These are phyloP conservation scores for Hyphodiscus sp. DNA, from an alignment of 2,329 filamentous ascomycete species.

Conservation along the genomic window DNA sequence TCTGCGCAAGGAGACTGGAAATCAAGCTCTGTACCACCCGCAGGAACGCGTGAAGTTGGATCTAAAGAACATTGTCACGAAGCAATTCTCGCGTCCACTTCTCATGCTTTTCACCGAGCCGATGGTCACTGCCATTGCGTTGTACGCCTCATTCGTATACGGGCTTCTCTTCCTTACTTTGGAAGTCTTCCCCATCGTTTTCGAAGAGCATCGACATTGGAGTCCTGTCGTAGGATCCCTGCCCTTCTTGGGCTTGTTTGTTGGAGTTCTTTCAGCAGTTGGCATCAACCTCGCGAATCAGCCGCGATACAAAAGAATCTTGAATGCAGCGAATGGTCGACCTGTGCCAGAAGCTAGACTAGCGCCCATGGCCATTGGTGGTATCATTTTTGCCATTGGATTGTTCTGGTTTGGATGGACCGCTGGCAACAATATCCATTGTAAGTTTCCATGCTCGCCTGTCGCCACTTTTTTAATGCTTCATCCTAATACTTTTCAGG, in stretches of 20 bases:
- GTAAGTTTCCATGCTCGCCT: neutral
- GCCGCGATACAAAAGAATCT: constrained; percentile 21
- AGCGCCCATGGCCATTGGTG: constrained; percentile 40
- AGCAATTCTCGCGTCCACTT: constrained; percentile 29
- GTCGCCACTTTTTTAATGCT: neutral
- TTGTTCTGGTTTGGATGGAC: constrained; percentile 30
- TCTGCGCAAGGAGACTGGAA: constrained; percentile 30
- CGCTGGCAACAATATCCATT: constrained; percentile 16
- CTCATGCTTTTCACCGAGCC: constrained; percentile 50
- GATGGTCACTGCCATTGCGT: constrained; percentile 56
- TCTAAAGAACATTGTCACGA: constrained; percentile 24
- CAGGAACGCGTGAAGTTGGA: constrained; percentile 23
- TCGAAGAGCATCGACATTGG: constrained; percentile 54
- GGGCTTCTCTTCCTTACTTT: constrained; percentile 60
- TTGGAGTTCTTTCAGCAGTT: constrained; percentile 41
- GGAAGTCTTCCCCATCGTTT: constrained; percentile 56
- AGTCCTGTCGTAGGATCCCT: constrained; percentile 51
- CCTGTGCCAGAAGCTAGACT: constrained; percentile 40
- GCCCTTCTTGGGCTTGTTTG: constrained; percentile 47
- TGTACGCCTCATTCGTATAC: constrained; percentile 68
- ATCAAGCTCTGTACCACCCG: constrained; percentile 20
- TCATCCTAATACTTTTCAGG: neutral
- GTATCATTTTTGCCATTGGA: constrained; percentile 24
- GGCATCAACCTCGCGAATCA: constrained; percentile 39
- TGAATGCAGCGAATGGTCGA: constrained; percentile 31